A percentile compares a stretch with the other conserved stretches of the same genome.
phyloP scores from a whole-genome alignment of 1,284 basidiomycete species.

The Cystobasidium sp. region DNA sequence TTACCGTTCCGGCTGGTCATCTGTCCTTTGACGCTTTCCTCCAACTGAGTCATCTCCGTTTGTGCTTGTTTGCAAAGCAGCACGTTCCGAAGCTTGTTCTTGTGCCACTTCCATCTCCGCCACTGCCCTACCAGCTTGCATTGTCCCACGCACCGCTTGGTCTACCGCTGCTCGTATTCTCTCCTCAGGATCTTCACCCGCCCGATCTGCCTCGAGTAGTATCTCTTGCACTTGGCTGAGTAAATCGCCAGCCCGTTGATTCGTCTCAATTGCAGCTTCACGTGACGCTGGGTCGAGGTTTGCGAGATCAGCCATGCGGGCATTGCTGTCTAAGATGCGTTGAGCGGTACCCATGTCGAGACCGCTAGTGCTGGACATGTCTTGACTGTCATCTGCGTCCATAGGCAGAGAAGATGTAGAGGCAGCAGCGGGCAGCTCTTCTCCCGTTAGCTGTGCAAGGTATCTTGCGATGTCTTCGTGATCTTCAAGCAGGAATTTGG shows the following conservation, averaged over 20 bases:
- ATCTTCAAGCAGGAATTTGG: slow-evolving; percentile 74
- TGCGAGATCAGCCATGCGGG: slow-evolving; percentile 15
- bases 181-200: slow-evolving; percentile 38
- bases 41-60: neutral
- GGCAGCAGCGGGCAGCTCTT: slow-evolving; percentile 44
- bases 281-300: slow-evolving; percentile 31
- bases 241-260: slow-evolving; percentile 29
- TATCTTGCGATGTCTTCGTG: slow-evolving; percentile 76
- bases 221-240: slow-evolving; percentile 33
- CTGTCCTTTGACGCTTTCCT: slow-evolving; percentile 26
- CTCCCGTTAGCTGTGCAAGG: slow-evolving; percentile 63
- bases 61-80: neutral
- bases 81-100: slow-evolving; percentile 2
- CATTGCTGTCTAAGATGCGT: slow-evolving; percentile 3
- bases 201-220: slow-evolving; percentile 27
- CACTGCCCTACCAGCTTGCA: slow-evolving; percentile 31
- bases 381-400: slow-evolving; percentile 22
- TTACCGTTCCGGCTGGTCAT: slow-evolving; percentile 34
- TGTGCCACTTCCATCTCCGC: slow-evolving; percentile 20
- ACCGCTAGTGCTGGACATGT: neutral
- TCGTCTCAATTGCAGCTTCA: slow-evolving; percentile 37
- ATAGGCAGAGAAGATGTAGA: slow-evolving; percentile 2
- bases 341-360: slow-evolving; percentile 10
- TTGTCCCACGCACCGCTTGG: slow-evolving; percentile 28
- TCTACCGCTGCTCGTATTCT: slow-evolving; percentile 38